phyloP scores from a whole-genome alignment of 345 rosid genomes.

The Salix caprea region DNA sequence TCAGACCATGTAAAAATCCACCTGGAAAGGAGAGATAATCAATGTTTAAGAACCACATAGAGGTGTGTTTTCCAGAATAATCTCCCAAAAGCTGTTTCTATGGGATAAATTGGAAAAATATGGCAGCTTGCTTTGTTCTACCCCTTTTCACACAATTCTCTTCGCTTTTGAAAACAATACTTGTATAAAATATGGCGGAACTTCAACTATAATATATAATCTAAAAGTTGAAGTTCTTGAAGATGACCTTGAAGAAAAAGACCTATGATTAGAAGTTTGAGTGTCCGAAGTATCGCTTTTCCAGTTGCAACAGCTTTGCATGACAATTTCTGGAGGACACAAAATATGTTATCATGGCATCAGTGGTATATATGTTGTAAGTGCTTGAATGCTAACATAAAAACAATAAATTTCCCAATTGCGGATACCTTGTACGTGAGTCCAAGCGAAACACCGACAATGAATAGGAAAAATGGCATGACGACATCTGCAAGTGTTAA shows the following conservation, averaged over 20 bases:
- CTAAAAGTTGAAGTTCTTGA: neutral
- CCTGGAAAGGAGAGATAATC: conserved; percentile 38
- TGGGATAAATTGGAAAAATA: neutral
- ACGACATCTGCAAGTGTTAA: conserved; percentile 83
- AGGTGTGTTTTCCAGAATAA: neutral
- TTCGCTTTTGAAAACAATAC: neutral
- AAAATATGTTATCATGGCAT: neutral
- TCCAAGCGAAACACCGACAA: conserved; percentile 78
- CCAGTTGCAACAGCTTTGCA: conserved; percentile 54
- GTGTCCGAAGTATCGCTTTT: conserved; percentile 53
- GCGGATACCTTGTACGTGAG: conserved; percentile 67
- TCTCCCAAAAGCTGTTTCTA: neutral
- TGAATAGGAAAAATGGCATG: conserved; percentile 90
- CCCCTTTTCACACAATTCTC: neutral
- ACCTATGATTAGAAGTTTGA: conserved; percentile 61
- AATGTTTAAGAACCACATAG: conserved; percentile 4
- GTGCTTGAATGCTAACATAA: neutral
- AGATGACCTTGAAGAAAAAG: conserved; percentile 73
- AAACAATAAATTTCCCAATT: conserved; percentile 1
- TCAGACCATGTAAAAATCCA: conserved; percentile 72
- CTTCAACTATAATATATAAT: neutral
- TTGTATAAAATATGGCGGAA: neutral
- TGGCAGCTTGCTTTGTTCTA: neutral
- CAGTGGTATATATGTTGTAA: neutral
- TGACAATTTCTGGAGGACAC: conserved; percentile 42